Conservation (phyloP, 2,329 filamentous ascomycete genomes). For the Trichoderma hamatum region DNA sequence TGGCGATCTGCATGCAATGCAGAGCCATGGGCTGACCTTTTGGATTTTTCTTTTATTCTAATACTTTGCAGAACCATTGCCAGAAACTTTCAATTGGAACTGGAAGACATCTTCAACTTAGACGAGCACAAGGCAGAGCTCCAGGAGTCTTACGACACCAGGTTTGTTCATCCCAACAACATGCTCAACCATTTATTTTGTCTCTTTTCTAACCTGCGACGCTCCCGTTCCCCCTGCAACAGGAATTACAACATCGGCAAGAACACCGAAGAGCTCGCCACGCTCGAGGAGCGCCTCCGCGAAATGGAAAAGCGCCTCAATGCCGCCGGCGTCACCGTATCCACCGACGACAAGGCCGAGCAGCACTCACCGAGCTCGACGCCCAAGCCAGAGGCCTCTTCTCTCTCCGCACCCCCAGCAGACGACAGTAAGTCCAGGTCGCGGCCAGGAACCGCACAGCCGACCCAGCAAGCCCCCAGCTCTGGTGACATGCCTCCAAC, state of each 20-base stretch:
- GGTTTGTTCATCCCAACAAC: slow-evolving; percentile 59
- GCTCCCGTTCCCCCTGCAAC: slow-evolving; percentile 26
- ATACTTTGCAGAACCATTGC: slow-evolving; percentile 71
- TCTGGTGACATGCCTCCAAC: slow-evolving; percentile 63
- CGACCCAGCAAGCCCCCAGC: slow-evolving; percentile 55
- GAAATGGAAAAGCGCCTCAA: slow-evolving; percentile 81
- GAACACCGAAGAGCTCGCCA: slow-evolving; percentile 79
- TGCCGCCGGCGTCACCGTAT: slow-evolving; percentile 34
- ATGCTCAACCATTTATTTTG: too few relatives aligned
- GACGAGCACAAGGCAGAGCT: slow-evolving; percentile 76
- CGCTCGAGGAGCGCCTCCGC: slow-evolving; percentile 79
- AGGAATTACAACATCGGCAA: slow-evolving; percentile 80
- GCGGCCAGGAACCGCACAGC: slow-evolving; percentile 58
- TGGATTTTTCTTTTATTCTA: neutral
- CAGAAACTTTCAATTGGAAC: slow-evolving; percentile 80
- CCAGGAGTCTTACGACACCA: slow-evolving; percentile 75
- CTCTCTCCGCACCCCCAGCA: slow-evolving; percentile 30
- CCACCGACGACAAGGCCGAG: slow-evolving; percentile 22
- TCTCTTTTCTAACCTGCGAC: neutral
- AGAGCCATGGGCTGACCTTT: neutral
- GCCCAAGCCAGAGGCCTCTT: slow-evolving; percentile 24
- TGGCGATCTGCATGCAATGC: neutral
- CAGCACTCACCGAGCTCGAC: slow-evolving; percentile 20
- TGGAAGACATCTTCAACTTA: slow-evolving; percentile 88
- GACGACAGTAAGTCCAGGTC: slow-evolving; percentile 48